These are phyloP conservation scores for Sophora flavescens DNA, from an alignment of 306 rosid genomes.

Conservation along the genomic window DNA sequence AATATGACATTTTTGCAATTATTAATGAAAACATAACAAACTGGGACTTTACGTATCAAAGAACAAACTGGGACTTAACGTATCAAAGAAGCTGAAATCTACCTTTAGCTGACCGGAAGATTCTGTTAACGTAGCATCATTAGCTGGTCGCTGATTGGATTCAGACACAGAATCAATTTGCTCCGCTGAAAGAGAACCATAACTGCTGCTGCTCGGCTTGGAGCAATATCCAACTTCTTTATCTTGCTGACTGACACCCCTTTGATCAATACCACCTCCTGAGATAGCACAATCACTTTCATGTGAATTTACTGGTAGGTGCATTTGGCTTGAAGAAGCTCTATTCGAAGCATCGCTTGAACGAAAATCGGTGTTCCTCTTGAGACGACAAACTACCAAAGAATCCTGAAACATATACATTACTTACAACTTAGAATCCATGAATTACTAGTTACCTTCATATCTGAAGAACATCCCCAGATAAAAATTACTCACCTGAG, in stretches of 20 bases:
- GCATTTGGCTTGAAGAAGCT: constrained; percentile 64
- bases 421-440: neutral
- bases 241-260: constrained; percentile 51
- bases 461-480: neutral
- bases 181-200: constrained; percentile 72
- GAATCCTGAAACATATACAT: constrained; percentile 63
- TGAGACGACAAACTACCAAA: constrained; percentile 87
- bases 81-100: constrained; percentile 28
- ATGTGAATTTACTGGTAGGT: constrained; percentile 38
- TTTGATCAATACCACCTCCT: constrained; percentile 53
- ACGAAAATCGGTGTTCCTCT: constrained; percentile 75
- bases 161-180: constrained; percentile 75
- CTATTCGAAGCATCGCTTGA: constrained; percentile 54
- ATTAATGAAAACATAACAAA: too few species aligned
- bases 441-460: neutral
- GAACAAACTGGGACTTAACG: too few species aligned
- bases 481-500: constrained; percentile 65
- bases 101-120: constrained; percentile 61
- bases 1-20: too few species aligned
- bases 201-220: constrained; percentile 63
- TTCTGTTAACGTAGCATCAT: constrained; percentile 54
- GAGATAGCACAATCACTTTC: constrained; percentile 58
- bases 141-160: constrained; percentile 54
- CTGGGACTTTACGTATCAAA: too few species aligned
- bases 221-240: constrained; percentile 63